A percentile compares a stretch with the other conserved stretches of the same genome.
These are phyloP conservation scores for Hyaloperonospora brassicae DNA, from an alignment of 352 stramenopile species.

Conservation along the genomic window DNA sequence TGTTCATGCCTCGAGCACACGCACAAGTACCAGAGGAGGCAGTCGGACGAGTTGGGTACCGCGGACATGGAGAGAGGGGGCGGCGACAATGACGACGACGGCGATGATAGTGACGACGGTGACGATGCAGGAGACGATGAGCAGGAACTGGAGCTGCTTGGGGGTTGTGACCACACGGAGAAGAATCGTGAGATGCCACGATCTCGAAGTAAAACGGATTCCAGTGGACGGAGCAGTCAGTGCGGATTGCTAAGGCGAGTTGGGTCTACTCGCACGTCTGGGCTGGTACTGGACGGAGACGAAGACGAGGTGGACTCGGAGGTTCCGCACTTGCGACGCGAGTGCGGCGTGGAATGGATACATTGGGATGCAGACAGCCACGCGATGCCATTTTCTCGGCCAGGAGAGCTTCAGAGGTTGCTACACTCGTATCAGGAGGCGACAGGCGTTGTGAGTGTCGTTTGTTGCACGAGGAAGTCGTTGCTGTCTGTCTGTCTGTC, in stretches of 20 bases:
- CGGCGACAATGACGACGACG: conserved; percentile 3
- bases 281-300: neutral
- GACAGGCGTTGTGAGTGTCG: conserved; percentile 40
- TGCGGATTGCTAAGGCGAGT: conserved; percentile 12
- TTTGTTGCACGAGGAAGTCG: neutral
- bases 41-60: conserved; percentile 41
- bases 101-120: too few relatives aligned
- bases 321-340: conserved; percentile 19
- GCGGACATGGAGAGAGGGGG: conserved; percentile 29
- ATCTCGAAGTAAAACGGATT: conserved; percentile 9
- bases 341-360: conserved; percentile 21
- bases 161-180: conserved; percentile 5
- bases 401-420: conserved; percentile 28
- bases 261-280: conserved; percentile 7
- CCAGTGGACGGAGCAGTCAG: conserved; percentile 10
- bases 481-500: neutral
- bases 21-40: conserved; percentile 47
- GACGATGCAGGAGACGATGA: conserved; percentile 8
- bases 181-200: conserved; percentile 41
- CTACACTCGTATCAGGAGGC: conserved; percentile 61
- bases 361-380: conserved; percentile 28
- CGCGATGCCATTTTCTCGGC: conserved; percentile 15
- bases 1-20: conserved; percentile 71
- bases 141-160: conserved; percentile 22
- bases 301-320: conserved; percentile 20